A percentile compares a stretch with the other conserved stretches of the same genome.
phyloP scores from a whole-genome alignment of 2,329 filamentous ascomycete species.

The Colletotrichum tamarilloi region DNA sequence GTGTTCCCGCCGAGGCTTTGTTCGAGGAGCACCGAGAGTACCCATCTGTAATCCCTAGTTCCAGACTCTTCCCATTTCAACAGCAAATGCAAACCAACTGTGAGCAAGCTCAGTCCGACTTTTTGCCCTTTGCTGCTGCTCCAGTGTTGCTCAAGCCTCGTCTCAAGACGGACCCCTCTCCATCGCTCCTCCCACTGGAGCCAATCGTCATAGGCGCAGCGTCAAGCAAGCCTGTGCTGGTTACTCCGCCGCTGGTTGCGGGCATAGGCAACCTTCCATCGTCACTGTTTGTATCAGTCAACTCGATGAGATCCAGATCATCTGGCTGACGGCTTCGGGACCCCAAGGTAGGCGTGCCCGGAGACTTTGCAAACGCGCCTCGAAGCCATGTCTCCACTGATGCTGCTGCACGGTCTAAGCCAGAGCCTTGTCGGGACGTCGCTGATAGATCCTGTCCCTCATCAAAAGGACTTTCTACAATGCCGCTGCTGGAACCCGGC shows the following conservation, averaged over 20 bases:
- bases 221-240: constrained; percentile 44
- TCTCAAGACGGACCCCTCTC: constrained; percentile 51
- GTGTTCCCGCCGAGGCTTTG: not conserved
- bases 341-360: constrained; percentile 61
- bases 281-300: constrained; percentile 71
- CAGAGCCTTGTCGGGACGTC: constrained; percentile 58
- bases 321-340: constrained; percentile 50
- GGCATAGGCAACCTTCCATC: constrained; percentile 54
- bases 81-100: not conserved
- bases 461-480: constrained; percentile 64
- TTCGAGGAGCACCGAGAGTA: not conserved
- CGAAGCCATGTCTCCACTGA: constrained; percentile 92
- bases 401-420: constrained; percentile 85
- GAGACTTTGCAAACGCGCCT: constrained; percentile 77
- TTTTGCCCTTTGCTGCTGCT: constrained; percentile 55
- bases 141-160: constrained; percentile 42
- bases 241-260: constrained; percentile 16
- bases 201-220: constrained; percentile 42
- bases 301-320: constrained; percentile 76
- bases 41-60: not conserved
- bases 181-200: constrained; percentile 52
- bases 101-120: constrained; percentile 50
- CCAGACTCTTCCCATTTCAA: not conserved
- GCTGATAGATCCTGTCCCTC: constrained; percentile 56
- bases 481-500: constrained; percentile 48